A percentile compares a stretch with the other conserved stretches of the same genome.
phyloP scores from a whole-genome alignment of 202 grass and related monocot species.

The Alloteropsis angusta region DNA sequence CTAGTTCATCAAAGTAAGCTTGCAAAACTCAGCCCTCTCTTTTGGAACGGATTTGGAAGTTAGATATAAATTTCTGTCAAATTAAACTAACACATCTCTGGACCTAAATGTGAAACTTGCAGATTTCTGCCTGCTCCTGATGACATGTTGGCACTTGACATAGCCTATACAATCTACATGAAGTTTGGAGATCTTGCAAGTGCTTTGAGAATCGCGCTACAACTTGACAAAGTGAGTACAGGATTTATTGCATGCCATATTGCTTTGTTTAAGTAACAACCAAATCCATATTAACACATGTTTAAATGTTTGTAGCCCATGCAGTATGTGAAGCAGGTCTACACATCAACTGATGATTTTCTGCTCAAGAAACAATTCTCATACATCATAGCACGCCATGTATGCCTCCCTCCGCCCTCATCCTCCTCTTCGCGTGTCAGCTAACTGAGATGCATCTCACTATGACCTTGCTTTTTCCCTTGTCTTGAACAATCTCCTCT shows the following conservation, averaged over 20 bases:
- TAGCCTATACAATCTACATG: constrained; percentile 85
- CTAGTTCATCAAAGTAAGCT: constrained; percentile 72
- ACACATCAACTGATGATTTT: constrained; percentile 65
- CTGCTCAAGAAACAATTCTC: constrained; percentile 90
- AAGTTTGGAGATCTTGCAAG: constrained; percentile 87
- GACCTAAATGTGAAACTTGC: constrained; percentile 19
- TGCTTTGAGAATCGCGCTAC: constrained; percentile 64
- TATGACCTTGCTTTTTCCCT: neutral
- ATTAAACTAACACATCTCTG: constrained; percentile 10
- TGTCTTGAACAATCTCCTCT: neutral
- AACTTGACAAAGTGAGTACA: constrained; percentile 62
- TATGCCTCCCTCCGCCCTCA: neutral
- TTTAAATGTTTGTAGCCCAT: constrained; percentile 22
- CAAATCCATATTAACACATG: neutral
- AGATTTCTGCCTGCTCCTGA: constrained; percentile 72
- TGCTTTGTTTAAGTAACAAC: neutral
- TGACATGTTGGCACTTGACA: constrained; percentile 84
- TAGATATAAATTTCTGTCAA: neutral
- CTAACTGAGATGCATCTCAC: neutral
- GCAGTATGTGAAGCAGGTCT: constrained; percentile 93
- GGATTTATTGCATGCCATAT: neutral
- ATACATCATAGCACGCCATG: constrained; percentile 86
- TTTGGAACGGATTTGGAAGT: neutral
- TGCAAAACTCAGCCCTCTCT: neutral
- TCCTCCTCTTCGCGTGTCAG: neutral